Evolutionary conservation across 345 rosid genomes (phyloP).

Genomic region (Gossypium anomalum): DNA sequence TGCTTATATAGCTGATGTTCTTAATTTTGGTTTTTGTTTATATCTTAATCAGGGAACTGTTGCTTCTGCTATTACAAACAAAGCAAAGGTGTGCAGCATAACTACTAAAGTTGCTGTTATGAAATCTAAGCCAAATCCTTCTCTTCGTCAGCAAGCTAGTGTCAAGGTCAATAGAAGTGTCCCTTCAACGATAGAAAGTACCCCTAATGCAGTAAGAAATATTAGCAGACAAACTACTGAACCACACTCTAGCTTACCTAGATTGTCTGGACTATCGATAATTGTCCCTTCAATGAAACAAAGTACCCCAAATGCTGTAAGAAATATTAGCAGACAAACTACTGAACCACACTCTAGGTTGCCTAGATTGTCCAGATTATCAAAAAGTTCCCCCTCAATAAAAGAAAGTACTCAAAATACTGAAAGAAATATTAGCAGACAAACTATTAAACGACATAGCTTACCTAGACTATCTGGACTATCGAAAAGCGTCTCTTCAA

Average conservation of each 20-base stretch:
- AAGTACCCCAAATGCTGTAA: too few relatives aligned
- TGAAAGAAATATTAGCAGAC: too few relatives aligned
- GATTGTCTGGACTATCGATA: neutral
- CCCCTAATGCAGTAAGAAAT: neutral
- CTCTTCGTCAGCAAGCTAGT: neutral
- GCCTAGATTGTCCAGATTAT: too few relatives aligned
- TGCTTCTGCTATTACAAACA: neutral
- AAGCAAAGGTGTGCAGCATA: neutral
- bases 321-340: too few relatives aligned
- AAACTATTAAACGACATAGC: too few relatives aligned
- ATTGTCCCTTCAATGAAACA: too few relatives aligned
- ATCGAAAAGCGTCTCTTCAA: too few relatives aligned
- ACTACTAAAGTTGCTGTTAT: neutral
- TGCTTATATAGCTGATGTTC: neutral
- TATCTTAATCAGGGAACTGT: neutral
- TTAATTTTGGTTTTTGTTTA: neutral
- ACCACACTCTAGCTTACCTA: conserved; percentile 4
- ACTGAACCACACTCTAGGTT: too few relatives aligned
- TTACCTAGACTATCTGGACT: too few relatives aligned
- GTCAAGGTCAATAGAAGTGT: neutral
- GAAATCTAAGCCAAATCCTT: neutral
- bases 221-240: neutral
- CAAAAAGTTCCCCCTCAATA: too few relatives aligned
- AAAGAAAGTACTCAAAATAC: too few relatives aligned
- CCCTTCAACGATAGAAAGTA: neutral